phyloP scores from a whole-genome alignment of 2,329 filamentous ascomycete species.

The Monilinia fructicola region DNA sequence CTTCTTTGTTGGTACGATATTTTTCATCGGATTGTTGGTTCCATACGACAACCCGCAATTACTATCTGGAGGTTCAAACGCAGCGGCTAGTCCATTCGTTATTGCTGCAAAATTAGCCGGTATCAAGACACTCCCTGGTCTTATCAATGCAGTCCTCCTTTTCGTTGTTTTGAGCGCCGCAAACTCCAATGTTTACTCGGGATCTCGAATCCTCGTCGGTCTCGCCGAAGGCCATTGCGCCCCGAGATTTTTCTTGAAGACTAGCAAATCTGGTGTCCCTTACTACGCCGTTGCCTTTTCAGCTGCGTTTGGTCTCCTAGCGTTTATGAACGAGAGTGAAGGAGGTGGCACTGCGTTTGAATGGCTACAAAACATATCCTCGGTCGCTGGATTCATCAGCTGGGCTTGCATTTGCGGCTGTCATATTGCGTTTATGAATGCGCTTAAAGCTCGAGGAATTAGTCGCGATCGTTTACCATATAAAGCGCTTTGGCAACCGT shows the following conservation, averaged over 20 bases:
- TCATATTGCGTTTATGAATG: constrained; percentile 65
- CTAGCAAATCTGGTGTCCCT: constrained; percentile 52
- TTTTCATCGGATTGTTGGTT: constrained; percentile 58
- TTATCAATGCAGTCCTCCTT: constrained; percentile 62
- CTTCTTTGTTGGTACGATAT: constrained; percentile 52
- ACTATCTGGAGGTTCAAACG: constrained; percentile 53
- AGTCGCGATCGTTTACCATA: constrained; percentile 60
- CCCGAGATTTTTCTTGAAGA: constrained; percentile 52
- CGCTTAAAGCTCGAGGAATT: constrained; percentile 56
- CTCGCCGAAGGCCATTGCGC: constrained; percentile 56
- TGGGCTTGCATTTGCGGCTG: constrained; percentile 67
- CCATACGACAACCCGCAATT: constrained; percentile 54
- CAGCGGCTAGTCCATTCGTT: constrained; percentile 54
- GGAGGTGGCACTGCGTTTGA: constrained; percentile 62
- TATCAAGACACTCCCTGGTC: constrained; percentile 53
- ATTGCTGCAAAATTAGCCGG: constrained; percentile 61
- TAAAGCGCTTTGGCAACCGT: constrained; percentile 61
- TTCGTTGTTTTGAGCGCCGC: constrained; percentile 58
- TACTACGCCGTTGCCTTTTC: constrained; percentile 55
- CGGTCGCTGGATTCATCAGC: constrained; percentile 67
- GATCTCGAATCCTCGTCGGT: constrained; percentile 56
- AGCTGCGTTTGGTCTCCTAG: constrained; percentile 60
- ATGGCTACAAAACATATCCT: constrained; percentile 71
- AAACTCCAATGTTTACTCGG: constrained; percentile 59
- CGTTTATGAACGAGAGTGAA: constrained; percentile 64